phyloP scores from a whole-genome alignment of 306 rosid genomes.

The Psophocarpus tetragonolobus region DNA sequence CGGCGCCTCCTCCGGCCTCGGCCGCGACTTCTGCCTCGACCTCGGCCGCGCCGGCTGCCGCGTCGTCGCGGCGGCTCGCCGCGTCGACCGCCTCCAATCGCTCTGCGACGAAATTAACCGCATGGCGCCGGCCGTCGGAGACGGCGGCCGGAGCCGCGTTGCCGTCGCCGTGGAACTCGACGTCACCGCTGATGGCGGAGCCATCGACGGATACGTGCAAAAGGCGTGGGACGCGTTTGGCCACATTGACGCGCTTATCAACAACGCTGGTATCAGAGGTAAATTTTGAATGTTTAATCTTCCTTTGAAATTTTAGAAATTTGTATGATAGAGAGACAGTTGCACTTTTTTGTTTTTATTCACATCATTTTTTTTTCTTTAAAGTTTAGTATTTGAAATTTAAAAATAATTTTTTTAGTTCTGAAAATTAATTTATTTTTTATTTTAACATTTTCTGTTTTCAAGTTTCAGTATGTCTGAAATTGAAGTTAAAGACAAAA shows the following conservation, averaged over 20 bases:
- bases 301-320: neutral
- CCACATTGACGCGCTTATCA: constrained; percentile 61
- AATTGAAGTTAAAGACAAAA: too few species aligned
- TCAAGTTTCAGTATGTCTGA: too few species aligned
- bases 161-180: constrained; percentile 75
- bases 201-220: constrained; percentile 50
- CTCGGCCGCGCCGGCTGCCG: constrained; percentile 68
- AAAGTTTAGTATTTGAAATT: too few species aligned
- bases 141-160: neutral
- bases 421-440: too few species aligned
- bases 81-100: constrained; percentile 60
- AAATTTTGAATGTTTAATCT: neutral
- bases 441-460: too few species aligned
- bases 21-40: constrained; percentile 67
- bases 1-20: constrained; percentile 86
- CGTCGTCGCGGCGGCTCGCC: constrained; percentile 71
- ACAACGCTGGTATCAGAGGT: constrained; percentile 84
- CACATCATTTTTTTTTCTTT: too few species aligned
- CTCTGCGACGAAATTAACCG: constrained; percentile 60
- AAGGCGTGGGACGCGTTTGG: constrained; percentile 87
- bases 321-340: too few species aligned
- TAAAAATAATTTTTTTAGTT: too few species aligned
- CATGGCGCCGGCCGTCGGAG: neutral
- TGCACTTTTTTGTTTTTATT: too few species aligned
- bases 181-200: constrained; percentile 50